These are phyloP conservation scores for Sequoiadendron giganteum DNA, from an alignment of 75 land plant species.

Conservation along the genomic window DNA sequence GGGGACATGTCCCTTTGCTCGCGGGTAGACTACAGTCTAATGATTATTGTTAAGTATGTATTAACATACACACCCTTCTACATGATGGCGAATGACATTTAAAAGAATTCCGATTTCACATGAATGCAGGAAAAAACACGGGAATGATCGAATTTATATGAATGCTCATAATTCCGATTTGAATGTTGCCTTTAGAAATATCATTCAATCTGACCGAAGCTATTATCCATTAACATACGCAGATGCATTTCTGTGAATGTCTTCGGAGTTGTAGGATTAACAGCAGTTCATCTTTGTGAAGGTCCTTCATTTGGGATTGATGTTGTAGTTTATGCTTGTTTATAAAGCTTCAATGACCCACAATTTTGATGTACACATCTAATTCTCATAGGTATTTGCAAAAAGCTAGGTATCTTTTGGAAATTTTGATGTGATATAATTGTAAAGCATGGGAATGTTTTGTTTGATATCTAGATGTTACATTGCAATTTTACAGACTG, in stretches of 20 bases:
- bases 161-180: no score
- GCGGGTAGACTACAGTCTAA: no score
- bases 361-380: not conserved
- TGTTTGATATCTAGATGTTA: not conserved
- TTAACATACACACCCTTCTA: no score
- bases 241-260: not conserved
- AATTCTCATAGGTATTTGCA: not conserved
- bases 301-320: not conserved
- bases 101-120: no score
- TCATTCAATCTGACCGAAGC: no score
- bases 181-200: no score
- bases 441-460: not conserved
- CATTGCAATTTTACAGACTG: constrained; percentile 8
- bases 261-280: not conserved
- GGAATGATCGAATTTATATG: no score
- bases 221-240: no score
- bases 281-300: not conserved
- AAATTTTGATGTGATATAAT: not conserved
- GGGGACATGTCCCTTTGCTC: no score
- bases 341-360: not conserved
- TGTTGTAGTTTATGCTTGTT: not conserved
- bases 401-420: not conserved
- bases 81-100: no score
- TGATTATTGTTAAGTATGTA: no score
- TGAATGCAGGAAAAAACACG: no score